Evolutionary conservation across 129 eudicot species (phyloP).

Genomic region (Escallonia herrerae): DNA sequence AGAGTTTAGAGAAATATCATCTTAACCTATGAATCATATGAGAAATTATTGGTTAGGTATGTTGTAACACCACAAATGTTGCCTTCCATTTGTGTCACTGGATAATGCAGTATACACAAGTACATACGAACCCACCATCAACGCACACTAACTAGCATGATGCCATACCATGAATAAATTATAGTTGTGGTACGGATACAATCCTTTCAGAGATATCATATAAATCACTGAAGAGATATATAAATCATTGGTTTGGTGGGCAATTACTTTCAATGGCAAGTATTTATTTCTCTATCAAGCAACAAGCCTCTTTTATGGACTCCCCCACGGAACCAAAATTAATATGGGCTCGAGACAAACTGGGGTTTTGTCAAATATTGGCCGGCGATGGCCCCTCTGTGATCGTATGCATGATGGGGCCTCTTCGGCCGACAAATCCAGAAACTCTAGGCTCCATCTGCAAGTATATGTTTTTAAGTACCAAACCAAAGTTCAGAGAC

Average conservation of each 20-base stretch:
- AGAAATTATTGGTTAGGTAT: not conserved
- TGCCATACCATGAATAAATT: not conserved
- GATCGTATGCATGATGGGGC: no score
- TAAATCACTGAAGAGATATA: no score
- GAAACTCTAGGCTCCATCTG: not conserved
- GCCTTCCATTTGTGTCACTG: not conserved
- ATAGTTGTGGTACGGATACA: slow-evolving; percentile 4
- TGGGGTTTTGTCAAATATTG: not conserved
- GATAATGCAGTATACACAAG: no score
- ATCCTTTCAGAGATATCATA: not conserved
- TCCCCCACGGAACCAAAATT: no score
- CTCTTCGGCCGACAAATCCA: slow-evolving; percentile 1
- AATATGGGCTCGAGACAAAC: not conserved
- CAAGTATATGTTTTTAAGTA: no score
- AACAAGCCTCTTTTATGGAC: slow-evolving; percentile 7
- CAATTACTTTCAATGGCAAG: slow-evolving; percentile 18
- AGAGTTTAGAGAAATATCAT: not conserved
- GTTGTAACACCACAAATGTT: not conserved
- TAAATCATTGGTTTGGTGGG: slow-evolving; percentile 17
- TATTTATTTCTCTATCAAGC: slow-evolving; percentile 6
- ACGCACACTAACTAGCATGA: not conserved
- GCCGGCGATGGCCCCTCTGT: slow-evolving; percentile 1
- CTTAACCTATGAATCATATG: not conserved
- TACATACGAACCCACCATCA: not conserved
- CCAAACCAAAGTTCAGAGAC: no score